Evolutionary conservation across 495 filamentous ascomycete genomes (phyloP).

Genomic region (Mycothermus thermophilus): DNA sequence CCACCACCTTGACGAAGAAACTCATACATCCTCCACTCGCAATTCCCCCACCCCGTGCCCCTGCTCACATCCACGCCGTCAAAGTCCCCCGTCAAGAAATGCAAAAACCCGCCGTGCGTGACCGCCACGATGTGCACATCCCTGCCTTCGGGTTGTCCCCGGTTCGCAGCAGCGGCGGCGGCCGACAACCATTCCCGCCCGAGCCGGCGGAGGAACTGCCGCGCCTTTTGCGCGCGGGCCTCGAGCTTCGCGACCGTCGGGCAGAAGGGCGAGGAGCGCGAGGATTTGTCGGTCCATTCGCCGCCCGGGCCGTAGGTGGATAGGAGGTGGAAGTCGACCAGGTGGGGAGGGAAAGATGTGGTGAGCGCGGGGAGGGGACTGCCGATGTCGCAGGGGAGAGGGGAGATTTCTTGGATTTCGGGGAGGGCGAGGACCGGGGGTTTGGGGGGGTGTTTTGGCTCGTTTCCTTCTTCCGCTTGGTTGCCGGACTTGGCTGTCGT

Average conservation of each 20-base stretch:
- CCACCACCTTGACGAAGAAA: no score
- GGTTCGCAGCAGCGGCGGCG: no score
- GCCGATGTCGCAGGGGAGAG: conserved; percentile 69
- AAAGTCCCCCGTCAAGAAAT: conserved; percentile 77
- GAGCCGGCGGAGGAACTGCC: conserved; percentile 50
- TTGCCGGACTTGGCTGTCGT: no score
- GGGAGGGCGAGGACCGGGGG: conserved; percentile 58
- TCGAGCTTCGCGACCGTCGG: conserved; percentile 45
- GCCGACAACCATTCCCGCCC: conserved; percentile 14
- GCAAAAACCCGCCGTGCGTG: conserved; percentile 35
- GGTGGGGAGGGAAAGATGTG: conserved; percentile 42
- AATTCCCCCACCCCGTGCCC: conserved; percentile 76
- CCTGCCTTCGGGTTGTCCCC: conserved; percentile 31
- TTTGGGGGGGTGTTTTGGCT: no score
- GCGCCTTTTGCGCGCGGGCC: conserved; percentile 47
- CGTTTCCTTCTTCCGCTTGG: neutral
- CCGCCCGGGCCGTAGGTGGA: no score
- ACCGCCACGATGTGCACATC: conserved; percentile 48
- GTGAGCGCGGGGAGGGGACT: conserved; percentile 37
- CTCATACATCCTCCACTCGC: conserved; percentile 62
- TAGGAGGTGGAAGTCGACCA: conserved; percentile 51
- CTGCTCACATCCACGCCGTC: conserved; percentile 41
- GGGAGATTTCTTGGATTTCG: conserved; percentile 68
- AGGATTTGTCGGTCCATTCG: conserved; percentile 56
- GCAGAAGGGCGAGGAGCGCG: conserved; percentile 35